phyloP scores from a whole-genome alignment of 805 yeast genomes.

The Ogataea ganodermae region DNA sequence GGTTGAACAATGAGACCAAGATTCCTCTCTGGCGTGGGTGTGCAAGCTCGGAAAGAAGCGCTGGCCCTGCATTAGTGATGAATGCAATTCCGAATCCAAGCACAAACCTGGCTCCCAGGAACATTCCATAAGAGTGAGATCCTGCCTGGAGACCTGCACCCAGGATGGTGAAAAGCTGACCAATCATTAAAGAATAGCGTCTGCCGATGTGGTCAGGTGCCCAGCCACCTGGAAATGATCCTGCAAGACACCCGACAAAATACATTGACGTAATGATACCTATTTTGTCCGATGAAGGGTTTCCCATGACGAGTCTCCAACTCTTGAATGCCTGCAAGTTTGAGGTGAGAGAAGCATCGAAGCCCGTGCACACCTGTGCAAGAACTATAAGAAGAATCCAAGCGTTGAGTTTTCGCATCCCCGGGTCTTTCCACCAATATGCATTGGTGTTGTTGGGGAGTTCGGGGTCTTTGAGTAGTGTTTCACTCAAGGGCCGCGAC shows the following conservation, averaged over 20 bases:
- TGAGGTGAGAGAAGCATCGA: constrained; percentile 1
- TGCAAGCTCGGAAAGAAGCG: constrained; percentile 50
- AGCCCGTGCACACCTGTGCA: constrained; percentile 1
- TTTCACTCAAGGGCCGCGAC: not conserved
- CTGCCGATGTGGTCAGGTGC: constrained; percentile 47
- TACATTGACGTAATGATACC: not conserved
- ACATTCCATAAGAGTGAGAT: constrained; percentile 35
- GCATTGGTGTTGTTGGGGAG: constrained; percentile 1
- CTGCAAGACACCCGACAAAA: constrained; percentile 1
- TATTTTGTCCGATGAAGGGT: not conserved
- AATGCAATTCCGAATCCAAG: constrained; percentile 43
- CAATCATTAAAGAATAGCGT: constrained; percentile 53
- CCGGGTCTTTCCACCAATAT: not conserved
- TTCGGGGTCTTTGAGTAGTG: not conserved
- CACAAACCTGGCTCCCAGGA: constrained; percentile 46
- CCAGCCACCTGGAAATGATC: not conserved
- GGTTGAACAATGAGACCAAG: constrained; percentile 46
- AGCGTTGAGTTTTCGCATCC: not conserved
- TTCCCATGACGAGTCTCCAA: constrained; percentile 1
- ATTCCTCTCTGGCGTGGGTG: constrained; percentile 46
- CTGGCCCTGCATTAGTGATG: constrained; percentile 40
- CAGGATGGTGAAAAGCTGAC: constrained; percentile 52
- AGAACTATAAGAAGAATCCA: not conserved
- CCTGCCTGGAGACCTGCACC: constrained; percentile 56
- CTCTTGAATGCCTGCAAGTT: constrained; percentile 1